These are phyloP conservation scores for Onygenales sp. DNA, from an alignment of 2,329 filamentous ascomycete species.

Conservation along the genomic window DNA sequence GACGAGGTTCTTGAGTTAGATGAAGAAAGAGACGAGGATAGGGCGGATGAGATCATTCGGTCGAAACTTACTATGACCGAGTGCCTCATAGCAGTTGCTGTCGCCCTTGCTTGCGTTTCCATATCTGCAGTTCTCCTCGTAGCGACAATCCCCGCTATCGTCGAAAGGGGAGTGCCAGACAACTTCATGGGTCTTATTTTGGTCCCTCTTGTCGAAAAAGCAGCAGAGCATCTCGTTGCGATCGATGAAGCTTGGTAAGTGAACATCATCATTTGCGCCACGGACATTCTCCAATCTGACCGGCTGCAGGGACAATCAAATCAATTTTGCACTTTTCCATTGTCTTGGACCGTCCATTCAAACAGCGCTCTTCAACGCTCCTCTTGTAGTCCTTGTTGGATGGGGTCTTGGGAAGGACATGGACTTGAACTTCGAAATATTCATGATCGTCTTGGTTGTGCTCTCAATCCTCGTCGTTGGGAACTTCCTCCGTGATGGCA, in stretches of 20 bases:
- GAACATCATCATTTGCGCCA: no score
- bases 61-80: slow-evolving; percentile 67
- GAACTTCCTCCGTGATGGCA: slow-evolving; percentile 77
- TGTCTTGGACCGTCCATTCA: slow-evolving; percentile 81
- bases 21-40: slow-evolving; percentile 57
- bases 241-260: slow-evolving; percentile 72
- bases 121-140: slow-evolving; percentile 67
- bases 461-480: slow-evolving; percentile 79
- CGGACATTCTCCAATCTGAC: slow-evolving; percentile 8
- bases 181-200: slow-evolving; percentile 64
- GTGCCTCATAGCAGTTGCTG: slow-evolving; percentile 53
- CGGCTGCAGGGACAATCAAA: slow-evolving; percentile 37
- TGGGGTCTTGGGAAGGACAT: slow-evolving; percentile 66
- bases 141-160: slow-evolving; percentile 57
- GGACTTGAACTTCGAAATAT: slow-evolving; percentile 76
- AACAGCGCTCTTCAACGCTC: slow-evolving; percentile 79
- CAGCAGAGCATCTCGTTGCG: slow-evolving; percentile 74
- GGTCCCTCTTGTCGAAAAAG: slow-evolving; percentile 72
- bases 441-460: slow-evolving; percentile 73
- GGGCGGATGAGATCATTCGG: slow-evolving; percentile 49
- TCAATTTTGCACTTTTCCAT: slow-evolving; percentile 78
- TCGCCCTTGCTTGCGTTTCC: slow-evolving; percentile 60
- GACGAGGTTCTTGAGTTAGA: slow-evolving; percentile 63
- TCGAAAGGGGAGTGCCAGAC: slow-evolving; percentile 44
- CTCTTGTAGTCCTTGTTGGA: slow-evolving; percentile 70